Evolutionary conservation across 352 stramenopile species (phyloP).

Genomic region (Phytophthora litchii): DNA sequence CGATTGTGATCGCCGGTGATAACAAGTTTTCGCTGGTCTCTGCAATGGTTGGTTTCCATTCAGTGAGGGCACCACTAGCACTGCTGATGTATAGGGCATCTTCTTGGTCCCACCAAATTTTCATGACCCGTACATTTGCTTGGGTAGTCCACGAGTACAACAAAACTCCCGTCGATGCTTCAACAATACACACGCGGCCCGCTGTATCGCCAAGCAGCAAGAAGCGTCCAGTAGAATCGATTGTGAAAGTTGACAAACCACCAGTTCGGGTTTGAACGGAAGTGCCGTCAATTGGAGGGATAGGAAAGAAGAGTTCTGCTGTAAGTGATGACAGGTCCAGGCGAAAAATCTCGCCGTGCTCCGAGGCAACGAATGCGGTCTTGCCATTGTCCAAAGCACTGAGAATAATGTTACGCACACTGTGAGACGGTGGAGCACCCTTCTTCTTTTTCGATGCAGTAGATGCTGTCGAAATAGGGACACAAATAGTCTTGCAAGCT

Average conservation of each 20-base stretch:
- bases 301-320: slow-evolving; percentile 40
- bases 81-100: slow-evolving; percentile 66
- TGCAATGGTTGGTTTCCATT: slow-evolving; percentile 51
- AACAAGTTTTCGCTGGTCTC: slow-evolving; percentile 2
- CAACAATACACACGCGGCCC: slow-evolving; percentile 59
- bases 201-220: slow-evolving; percentile 64
- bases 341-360: slow-evolving; percentile 64
- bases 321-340: slow-evolving; percentile 43
- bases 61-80: slow-evolving; percentile 59
- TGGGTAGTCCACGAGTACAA: slow-evolving; percentile 57
- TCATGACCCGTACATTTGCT: slow-evolving; percentile 61
- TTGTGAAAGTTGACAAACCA: slow-evolving; percentile 52
- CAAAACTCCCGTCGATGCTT: slow-evolving; percentile 38
- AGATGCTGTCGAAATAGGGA: slow-evolving; percentile 19
- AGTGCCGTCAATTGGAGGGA: slow-evolving; percentile 5
- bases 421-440: slow-evolving; percentile 35
- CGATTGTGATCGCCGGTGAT: slow-evolving; percentile 21
- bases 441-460: slow-evolving; percentile 38
- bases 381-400: slow-evolving; percentile 30
- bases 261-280: slow-evolving; percentile 22
- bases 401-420: slow-evolving; percentile 59
- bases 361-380: slow-evolving; percentile 62
- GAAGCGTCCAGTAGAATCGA: slow-evolving; percentile 36
- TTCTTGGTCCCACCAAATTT: slow-evolving; percentile 66
- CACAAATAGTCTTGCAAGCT: slow-evolving; percentile 23